phyloP scores from a whole-genome alignment of 2,329 filamentous ascomycete genomes.

The Diaporthe humulicola region DNA sequence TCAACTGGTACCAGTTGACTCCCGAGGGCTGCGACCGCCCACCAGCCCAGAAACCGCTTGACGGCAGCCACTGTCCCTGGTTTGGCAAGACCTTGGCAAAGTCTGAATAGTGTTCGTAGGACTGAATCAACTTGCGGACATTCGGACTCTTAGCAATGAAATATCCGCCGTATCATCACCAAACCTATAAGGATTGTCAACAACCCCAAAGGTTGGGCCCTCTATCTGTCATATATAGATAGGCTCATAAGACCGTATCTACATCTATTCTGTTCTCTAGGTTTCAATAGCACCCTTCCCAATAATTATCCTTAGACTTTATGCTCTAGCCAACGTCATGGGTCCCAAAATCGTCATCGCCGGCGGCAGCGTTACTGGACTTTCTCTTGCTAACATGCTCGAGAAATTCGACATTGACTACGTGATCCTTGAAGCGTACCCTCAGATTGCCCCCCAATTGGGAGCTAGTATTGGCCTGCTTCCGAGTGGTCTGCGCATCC shows the following conservation, averaged over 20 bases:
- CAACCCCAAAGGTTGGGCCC: too few species aligned
- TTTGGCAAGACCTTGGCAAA: neutral
- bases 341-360: neutral
- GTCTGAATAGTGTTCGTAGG: conserved; percentile 56
- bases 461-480: neutral
- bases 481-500: neutral
- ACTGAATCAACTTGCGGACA: conserved; percentile 63
- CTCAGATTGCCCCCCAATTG: neutral
- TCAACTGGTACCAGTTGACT: neutral
- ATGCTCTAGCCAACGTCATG: neutral
- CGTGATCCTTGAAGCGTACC: neutral
- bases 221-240: too few species aligned
- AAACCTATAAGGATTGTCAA: too few species aligned
- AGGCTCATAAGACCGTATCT: too few species aligned
- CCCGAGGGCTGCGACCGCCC: conserved; percentile 63
- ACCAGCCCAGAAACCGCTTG: neutral
- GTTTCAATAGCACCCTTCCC: neutral
- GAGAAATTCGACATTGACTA: neutral
- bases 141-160: neutral
- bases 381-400: conserved; percentile 1
- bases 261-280: neutral
- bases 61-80: neutral
- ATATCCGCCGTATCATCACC: conserved; percentile 65
- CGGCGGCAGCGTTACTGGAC: neutral
- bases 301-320: neutral